phyloP scores from a whole-genome alignment of 2,329 filamentous ascomycete genomes.

The Neofusicoccum cordaticola region DNA sequence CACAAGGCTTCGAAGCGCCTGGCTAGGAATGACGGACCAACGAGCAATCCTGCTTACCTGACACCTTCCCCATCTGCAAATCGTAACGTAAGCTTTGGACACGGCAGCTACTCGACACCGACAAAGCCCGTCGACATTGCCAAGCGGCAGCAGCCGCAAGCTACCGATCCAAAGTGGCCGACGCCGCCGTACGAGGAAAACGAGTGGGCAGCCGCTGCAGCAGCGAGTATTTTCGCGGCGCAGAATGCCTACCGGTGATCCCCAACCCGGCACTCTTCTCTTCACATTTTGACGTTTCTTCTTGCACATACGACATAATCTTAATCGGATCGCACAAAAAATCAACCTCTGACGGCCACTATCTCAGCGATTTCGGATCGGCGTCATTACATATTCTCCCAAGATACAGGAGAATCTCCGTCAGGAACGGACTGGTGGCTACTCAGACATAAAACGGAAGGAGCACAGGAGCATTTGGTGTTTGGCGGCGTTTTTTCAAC shows the following conservation, averaged over 20 bases:
- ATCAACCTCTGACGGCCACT: conserved; percentile 6
- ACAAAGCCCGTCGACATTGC: conserved; percentile 70
- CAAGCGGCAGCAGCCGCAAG: conserved; percentile 52
- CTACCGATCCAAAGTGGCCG: conserved; percentile 71
- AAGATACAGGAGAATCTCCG: conserved; percentile 2
- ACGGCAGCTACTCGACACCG: conserved; percentile 58
- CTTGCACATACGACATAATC: conserved; percentile 16
- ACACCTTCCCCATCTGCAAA: conserved; percentile 79
- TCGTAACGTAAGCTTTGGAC: conserved; percentile 74
- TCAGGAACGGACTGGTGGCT: conserved; percentile 16
- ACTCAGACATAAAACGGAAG: conserved; percentile 10
- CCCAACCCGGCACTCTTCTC: background rate
- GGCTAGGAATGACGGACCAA: conserved; percentile 42
- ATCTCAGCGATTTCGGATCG: conserved; percentile 14
- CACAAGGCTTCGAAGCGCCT: conserved; percentile 71
- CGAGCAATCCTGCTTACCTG: conserved; percentile 52
- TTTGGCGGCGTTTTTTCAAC: conserved; percentile 14
- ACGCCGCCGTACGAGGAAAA: conserved; percentile 93
- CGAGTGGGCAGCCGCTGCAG: conserved; percentile 83
- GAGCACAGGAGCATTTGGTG: conserved; percentile 14
- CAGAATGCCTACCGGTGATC: conserved; percentile 33
- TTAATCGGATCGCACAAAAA: conserved; percentile 17
- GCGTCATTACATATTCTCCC: conserved; percentile 10
- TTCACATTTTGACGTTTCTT: conserved; percentile 12
- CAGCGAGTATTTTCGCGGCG: conserved; percentile 61